Evolutionary conservation across 495 filamentous ascomycete genomes (phyloP).

Genomic region (Hapsidospora chrysogenum): DNA sequence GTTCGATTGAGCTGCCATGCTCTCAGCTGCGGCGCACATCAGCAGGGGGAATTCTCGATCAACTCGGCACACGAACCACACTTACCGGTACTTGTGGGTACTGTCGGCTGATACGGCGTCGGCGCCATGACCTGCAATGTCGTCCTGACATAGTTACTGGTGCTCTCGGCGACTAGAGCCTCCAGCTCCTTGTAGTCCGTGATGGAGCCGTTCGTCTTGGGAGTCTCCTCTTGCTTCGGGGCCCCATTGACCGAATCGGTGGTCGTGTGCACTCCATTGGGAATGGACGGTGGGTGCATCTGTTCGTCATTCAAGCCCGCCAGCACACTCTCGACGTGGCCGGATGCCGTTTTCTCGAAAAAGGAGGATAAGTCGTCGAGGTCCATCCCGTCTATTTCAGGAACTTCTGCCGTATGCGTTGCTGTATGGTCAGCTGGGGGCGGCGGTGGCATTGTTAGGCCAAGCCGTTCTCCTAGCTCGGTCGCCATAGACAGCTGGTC

Average conservation of each 20-base stretch:
- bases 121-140: slow-evolving; percentile 15
- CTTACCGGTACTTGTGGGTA: slow-evolving; percentile 15
- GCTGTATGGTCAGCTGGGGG: neutral
- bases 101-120: slow-evolving; percentile 17
- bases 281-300: neutral
- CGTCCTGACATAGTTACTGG: slow-evolving; percentile 8
- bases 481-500: slow-evolving; percentile 45
- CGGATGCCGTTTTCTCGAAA: slow-evolving; percentile 2
- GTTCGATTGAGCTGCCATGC: slow-evolving; percentile 7
- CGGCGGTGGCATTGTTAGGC: neutral
- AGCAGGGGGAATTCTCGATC: slow-evolving; percentile 5
- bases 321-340: slow-evolving; percentile 1
- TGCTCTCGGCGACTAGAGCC: slow-evolving; percentile 10
- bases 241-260: slow-evolving; percentile 6
- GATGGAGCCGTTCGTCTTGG: slow-evolving; percentile 1
- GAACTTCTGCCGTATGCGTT: neutral
- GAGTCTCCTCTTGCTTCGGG: slow-evolving; percentile 13
- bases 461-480: slow-evolving; percentile 2
- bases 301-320: slow-evolving; percentile 2
- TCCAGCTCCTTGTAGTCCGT: slow-evolving; percentile 1
- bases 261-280: neutral
- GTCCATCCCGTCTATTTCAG: neutral
- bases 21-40: slow-evolving; percentile 18
- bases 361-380: slow-evolving; percentile 2
- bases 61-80: neutral